Percentiles rank a stretch among this genome's conserved stretches.
Conservation (phyloP, 352 stramenopile genomes). For the Blastocystis hominis region DNA sequence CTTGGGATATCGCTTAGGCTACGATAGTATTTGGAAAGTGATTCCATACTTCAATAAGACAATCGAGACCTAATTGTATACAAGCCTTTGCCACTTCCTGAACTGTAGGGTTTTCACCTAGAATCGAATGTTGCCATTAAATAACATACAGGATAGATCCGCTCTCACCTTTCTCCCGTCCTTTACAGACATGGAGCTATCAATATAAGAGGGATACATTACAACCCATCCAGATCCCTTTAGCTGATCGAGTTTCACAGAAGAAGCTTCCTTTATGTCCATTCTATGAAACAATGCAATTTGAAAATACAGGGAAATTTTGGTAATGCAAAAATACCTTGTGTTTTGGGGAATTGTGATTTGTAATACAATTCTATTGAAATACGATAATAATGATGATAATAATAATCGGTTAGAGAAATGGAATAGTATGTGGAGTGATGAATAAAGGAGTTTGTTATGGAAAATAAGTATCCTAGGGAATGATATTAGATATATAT, state of each 20-base stretch:
- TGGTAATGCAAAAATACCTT: neutral
- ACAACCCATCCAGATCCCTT: constrained; percentile 44
- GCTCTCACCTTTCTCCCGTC: neutral
- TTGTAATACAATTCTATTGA: neutral
- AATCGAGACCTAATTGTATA: constrained; percentile 14
- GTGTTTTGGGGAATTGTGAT: neutral
- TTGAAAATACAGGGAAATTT: neutral
- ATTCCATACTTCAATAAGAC: neutral
- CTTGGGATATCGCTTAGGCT: constrained; percentile 47
- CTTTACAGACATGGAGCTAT: constrained; percentile 39
- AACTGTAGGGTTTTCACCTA: constrained; percentile 29
- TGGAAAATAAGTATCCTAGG: too few relatives aligned
- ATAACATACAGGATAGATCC: constrained; percentile 20
- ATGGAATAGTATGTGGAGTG: neutral
- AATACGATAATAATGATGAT: neutral
- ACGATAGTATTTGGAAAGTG: neutral
- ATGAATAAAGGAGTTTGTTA: neutral
- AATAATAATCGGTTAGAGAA: neutral
- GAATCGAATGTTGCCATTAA: neutral
- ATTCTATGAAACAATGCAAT: neutral
- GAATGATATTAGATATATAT: too few relatives aligned
- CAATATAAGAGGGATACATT: constrained; percentile 49
- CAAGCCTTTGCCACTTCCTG: constrained; percentile 6
- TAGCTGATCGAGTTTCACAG: constrained; percentile 18
- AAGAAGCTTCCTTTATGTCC: neutral